These are phyloP conservation scores for Nemania sp. DNA, from an alignment of 2,329 filamentous ascomycete genomes.

Conservation along the genomic window DNA sequence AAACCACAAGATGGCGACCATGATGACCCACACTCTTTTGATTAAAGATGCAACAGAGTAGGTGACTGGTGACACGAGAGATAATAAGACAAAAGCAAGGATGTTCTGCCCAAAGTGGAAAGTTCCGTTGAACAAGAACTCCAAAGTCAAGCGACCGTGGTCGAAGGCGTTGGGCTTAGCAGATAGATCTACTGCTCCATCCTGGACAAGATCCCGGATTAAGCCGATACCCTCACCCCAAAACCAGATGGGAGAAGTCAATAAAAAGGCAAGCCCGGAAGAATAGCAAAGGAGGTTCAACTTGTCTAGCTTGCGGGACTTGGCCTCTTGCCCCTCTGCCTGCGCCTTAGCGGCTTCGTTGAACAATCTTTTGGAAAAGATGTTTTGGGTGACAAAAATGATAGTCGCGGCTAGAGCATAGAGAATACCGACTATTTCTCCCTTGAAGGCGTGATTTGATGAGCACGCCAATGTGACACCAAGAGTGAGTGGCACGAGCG, in stretches of 20 bases:
- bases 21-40: conserved; percentile 97
- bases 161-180: conserved; percentile 75
- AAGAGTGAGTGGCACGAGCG: conserved; percentile 87
- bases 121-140: conserved; percentile 96
- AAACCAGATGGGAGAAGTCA: conserved; percentile 93
- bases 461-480: conserved; percentile 98
- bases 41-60: conserved; percentile 97
- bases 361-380: conserved; percentile 97
- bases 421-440: conserved; percentile 88
- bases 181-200: conserved; percentile 77
- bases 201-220: conserved; percentile 80
- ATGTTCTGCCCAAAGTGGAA: conserved; percentile 98
- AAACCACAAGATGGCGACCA: conserved; percentile 96
- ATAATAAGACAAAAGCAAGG: conserved; percentile 90
- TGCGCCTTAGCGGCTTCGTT: conserved; percentile 92
- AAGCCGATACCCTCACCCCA: conserved; percentile 87
- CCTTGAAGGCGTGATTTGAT: conserved; percentile 79
- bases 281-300: conserved; percentile 97
- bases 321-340: conserved; percentile 72
- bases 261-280: conserved; percentile 89
- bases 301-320: conserved; percentile 89
- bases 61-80: conserved; percentile 93
- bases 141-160: conserved; percentile 78
- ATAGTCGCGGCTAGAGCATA: conserved; percentile 91
- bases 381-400: conserved; percentile 98